Percentiles rank a stretch among this genome's conserved stretches.
Conservation (phyloP, 108 stramenopile genomes). For the Pseudonitzschia delicatissima region DNA sequence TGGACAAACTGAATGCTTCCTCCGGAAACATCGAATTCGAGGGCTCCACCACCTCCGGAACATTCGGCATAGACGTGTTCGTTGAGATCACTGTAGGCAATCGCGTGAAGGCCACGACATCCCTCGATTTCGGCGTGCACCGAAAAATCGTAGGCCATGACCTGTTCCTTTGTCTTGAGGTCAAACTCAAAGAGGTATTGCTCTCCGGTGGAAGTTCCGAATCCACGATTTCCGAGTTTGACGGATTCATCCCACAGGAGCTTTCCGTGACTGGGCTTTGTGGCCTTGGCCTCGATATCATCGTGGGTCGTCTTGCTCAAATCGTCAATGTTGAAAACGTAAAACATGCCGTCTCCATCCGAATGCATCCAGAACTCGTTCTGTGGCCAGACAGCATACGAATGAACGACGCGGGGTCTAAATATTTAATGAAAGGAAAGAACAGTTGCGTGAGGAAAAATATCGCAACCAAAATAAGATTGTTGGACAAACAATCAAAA, state of each 20-base stretch:
- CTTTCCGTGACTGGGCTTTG: constrained; percentile 15
- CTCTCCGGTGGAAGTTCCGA: constrained; percentile 19
- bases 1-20: constrained; percentile 5
- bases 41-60: constrained; percentile 10
- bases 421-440: not conserved
- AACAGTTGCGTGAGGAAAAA: not conserved
- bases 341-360: constrained; percentile 23
- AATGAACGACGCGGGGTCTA: constrained; percentile 19
- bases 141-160: not conserved
- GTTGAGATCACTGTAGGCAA: constrained; percentile 17
- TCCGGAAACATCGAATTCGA: constrained; percentile 20
- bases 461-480: not conserved
- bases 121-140: not conserved
- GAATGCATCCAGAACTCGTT: constrained; percentile 26
- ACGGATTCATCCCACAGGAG: constrained; percentile 22
- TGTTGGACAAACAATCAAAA: not conserved
- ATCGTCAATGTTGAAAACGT: constrained; percentile 16
- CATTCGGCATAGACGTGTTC: constrained; percentile 19
- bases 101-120: constrained; percentile 10
- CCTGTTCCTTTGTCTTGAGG: not conserved
- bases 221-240: constrained; percentile 14
- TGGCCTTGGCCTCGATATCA: constrained; percentile 5
- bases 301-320: not conserved
- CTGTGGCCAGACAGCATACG: constrained; percentile 10
- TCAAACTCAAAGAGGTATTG: constrained; percentile 14